Percentiles rank a stretch among this genome's conserved stretches.
Evolutionary conservation across 1,284 basidiomycete species (phyloP).

Genomic region (Ceratobasidium sp.): DNA sequence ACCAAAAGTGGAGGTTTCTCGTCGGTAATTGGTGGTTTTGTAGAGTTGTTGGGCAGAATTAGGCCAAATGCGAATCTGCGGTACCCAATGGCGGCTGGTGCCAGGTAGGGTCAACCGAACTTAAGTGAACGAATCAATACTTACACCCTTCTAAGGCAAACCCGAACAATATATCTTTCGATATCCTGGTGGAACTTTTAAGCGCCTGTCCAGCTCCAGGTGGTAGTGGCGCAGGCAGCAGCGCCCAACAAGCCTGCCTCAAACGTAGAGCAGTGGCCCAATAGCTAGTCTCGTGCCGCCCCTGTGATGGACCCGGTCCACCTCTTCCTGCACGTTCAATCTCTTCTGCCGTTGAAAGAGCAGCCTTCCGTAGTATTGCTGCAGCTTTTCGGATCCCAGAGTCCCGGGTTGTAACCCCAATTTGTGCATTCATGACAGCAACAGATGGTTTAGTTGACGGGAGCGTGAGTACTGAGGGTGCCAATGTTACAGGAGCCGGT

Average conservation of each 20-base stretch:
- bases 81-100: constrained; percentile 21
- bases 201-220: constrained; percentile 21
- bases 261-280: constrained; percentile 41
- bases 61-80: constrained; percentile 40
- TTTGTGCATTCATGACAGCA: constrained; percentile 41
- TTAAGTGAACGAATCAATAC: not conserved
- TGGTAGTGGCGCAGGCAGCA: constrained; percentile 30
- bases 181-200: constrained; percentile 29
- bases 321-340: constrained; percentile 40
- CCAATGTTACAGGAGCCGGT: constrained; percentile 39
- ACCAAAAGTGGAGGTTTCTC: constrained; percentile 34
- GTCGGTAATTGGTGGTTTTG: constrained; percentile 12
- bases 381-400: constrained; percentile 41
- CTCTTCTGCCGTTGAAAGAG: constrained; percentile 36
- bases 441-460: constrained; percentile 25
- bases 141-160: constrained; percentile 43
- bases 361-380: constrained; percentile 34
- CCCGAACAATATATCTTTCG: constrained; percentile 38
- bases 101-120: not conserved
- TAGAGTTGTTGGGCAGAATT: constrained; percentile 30
- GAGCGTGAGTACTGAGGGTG: constrained; percentile 20
- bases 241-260: constrained; percentile 41
- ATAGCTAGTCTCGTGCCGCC: constrained; percentile 26
- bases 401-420: constrained; percentile 41
- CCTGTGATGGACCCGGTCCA: constrained; percentile 10